A percentile compares a stretch with the other conserved stretches of the same genome.
Conservation (phyloP, 2,329 filamentous ascomycete genomes). For the Colletotrichum acutatum region DNA sequence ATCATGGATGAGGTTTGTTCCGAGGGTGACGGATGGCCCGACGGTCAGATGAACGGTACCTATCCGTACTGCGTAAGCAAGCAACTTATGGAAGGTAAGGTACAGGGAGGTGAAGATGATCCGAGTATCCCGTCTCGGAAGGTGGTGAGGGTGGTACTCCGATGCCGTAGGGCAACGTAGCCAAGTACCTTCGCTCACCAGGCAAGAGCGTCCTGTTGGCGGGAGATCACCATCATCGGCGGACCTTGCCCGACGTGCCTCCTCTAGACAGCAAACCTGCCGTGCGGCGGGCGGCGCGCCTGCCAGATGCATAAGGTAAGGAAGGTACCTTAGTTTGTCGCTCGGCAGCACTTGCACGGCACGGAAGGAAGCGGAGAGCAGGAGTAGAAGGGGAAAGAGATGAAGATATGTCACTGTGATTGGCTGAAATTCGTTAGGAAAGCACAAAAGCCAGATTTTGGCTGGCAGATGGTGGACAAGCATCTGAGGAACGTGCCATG, state of each 20-base stretch:
- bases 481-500: slow-evolving; percentile 29
- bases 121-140: slow-evolving; percentile 21
- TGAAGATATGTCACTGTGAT: not conserved
- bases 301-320: not conserved
- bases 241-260: slow-evolving; percentile 29
- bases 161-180: not conserved
- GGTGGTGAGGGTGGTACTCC: not conserved
- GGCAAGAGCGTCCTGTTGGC: slow-evolving; percentile 4
- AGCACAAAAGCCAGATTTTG: not conserved
- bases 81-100: too few relatives aligned
- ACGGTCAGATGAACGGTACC: slow-evolving; percentile 16
- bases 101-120: slow-evolving; percentile 1
- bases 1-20: not conserved
- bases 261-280: not conserved
- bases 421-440: not conserved
- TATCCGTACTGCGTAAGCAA: not conserved
- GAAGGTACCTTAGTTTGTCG: too few relatives aligned
- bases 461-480: not conserved
- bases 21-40: not conserved
- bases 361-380: slow-evolving; percentile 3
- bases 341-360: slow-evolving; percentile 16
- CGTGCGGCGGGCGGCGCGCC: not conserved
- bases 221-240: slow-evolving; percentile 31
- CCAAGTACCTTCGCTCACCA: too few relatives aligned
- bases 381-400: not conserved